Evolutionary conservation across 257 asterid genomes (phyloP), one percentile per base, ranked within the genome.

Genomic region (Agastache rugosa): DNA sequence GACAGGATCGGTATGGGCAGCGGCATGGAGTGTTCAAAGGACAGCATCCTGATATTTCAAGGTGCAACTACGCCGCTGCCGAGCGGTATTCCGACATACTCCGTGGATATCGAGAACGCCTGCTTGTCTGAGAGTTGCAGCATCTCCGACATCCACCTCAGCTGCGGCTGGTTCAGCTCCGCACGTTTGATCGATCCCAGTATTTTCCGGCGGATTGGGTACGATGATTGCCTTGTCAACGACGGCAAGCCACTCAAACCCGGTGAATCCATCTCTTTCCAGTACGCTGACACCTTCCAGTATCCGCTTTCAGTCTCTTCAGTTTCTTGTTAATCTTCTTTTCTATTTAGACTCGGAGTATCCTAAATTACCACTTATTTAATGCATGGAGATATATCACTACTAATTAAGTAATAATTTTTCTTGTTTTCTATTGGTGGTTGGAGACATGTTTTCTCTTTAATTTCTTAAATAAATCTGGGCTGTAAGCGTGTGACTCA

Each of bases 121-220:
- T 92, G 97, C 29, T 12, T 16, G 10, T 27, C 81, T 2, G 91
- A 73, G 44, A 81, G 83, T 8, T 89, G 96, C 65, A 75, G 75
- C 77, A 79, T 92, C 70, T 82, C 90, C 11, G 31, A 77, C 77
- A 86, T 92, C 80, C 98, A 92, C 75, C 72, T 90, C 23, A 85
- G 79, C 47, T 92, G 98, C 67, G 97, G 96, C 2, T 87, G 88
- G 91, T 92, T 86, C 82, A 86, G 94, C 80, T 82, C 98, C 0
- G 96, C 91, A 35, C 68, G 89, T 6, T 53, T 84, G 48, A 47
- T 90, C 1, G 66, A 88, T 35, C 98, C 98, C 0, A 37, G 4
- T 1, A 7, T 86, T 7, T 88, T 92, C 74, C 73, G 87, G 29
- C 58, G 98, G 20, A 3, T 92, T 0, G 51, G 25, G 0, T 81